A percentile compares a stretch with the other conserved stretches of the same genome.
Conservation (phyloP, 169 alveolate genomes). For the Eimeria necatrix region DNA sequence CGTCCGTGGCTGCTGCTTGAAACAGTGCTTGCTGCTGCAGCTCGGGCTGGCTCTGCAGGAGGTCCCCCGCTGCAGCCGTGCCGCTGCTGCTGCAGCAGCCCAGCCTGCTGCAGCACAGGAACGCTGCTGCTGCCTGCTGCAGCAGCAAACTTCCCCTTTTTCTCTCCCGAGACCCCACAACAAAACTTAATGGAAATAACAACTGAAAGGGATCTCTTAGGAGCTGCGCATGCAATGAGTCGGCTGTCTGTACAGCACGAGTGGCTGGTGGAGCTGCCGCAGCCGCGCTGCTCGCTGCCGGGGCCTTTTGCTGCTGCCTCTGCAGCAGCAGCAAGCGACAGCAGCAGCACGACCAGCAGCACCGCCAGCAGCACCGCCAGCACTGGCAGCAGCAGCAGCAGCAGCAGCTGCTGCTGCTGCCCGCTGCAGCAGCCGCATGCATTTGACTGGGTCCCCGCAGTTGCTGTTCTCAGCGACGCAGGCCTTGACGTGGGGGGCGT, state of each 20-base stretch:
- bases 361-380: conserved; percentile 16
- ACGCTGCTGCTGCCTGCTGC: background rate
- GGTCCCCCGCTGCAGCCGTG: background rate
- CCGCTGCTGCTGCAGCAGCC: background rate
- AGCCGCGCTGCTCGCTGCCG: background rate
- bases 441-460: conserved; percentile 13
- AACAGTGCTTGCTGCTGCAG: too few species aligned
- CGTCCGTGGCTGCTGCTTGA: too few species aligned
- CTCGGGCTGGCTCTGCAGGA: too few species aligned
- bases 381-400: conserved; percentile 21
- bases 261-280: background rate
- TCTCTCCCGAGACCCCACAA: background rate
- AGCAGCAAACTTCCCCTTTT: background rate
- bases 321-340: conserved; percentile 25
- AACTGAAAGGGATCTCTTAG: background rate
- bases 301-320: background rate
- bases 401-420: conserved; percentile 16
- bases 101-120: background rate
- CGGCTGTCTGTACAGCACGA: conserved; percentile 17
- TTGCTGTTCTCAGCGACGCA: conserved; percentile 20
- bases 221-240: background rate
- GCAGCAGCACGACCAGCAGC: conserved; percentile 38
- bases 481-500: conserved; percentile 30
- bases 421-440: conserved; percentile 53
- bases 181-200: background rate